Evolutionary conservation across 495 filamentous ascomycete genomes (phyloP).

Genomic region (Tuber microsphaerosporum): DNA sequence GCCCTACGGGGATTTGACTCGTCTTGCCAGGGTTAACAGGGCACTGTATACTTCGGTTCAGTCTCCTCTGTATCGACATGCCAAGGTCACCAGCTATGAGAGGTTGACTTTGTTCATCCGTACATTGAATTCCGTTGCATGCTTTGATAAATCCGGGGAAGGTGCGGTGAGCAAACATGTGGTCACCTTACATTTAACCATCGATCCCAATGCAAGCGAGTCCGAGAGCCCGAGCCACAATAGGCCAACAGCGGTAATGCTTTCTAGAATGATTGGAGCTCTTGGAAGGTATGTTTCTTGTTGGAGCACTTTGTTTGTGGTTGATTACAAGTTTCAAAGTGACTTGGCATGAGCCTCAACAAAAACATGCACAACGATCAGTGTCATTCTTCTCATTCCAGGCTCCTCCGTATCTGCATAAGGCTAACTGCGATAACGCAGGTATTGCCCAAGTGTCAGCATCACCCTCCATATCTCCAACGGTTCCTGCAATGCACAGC

Average conservation of each 20-base stretch:
- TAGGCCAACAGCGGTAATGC: constrained; percentile 40
- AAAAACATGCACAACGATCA: not conserved
- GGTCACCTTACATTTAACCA: constrained; percentile 35
- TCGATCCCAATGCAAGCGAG: constrained; percentile 42
- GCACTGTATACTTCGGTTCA: constrained; percentile 42
- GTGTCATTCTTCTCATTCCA: not conserved
- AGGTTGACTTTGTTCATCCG: constrained; percentile 39
- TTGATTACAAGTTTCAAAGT: not conserved
- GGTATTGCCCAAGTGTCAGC: constrained; percentile 42
- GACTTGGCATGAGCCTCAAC: constrained; percentile 1
- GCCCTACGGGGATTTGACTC: constrained; percentile 32
- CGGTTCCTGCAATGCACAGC: constrained; percentile 40
- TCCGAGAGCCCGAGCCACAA: constrained; percentile 22
- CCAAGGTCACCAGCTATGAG: constrained; percentile 36
- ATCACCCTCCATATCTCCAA: constrained; percentile 42
- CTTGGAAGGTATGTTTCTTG: constrained; percentile 32
- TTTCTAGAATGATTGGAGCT: constrained; percentile 35
- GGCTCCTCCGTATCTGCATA: not conserved
- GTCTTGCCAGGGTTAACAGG: constrained; percentile 40
- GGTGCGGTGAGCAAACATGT: constrained; percentile 41
- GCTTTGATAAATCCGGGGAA: constrained; percentile 40
- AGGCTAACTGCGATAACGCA: constrained; percentile 14
- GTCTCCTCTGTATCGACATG: constrained; percentile 42
- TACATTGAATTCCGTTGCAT: constrained; percentile 39
- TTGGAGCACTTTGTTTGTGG: not conserved